Evolutionary conservation across 768 basidiomycete species (phyloP).

Genomic region (Phanerochaete carnosa): DNA sequence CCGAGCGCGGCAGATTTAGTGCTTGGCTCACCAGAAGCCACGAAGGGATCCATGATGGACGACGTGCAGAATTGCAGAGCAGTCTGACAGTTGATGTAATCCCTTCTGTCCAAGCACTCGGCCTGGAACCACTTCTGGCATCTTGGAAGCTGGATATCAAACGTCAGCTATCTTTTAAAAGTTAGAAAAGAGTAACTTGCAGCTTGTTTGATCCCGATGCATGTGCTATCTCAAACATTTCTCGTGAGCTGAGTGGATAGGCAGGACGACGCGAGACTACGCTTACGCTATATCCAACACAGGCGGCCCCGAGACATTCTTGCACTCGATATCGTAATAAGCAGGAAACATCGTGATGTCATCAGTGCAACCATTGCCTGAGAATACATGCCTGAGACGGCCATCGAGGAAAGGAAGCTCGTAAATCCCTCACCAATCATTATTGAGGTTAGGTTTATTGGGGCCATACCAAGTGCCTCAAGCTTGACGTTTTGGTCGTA

Average conservation of each 20-base stretch:
- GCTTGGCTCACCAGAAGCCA: conserved; percentile 28
- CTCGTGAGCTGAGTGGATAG: not conserved
- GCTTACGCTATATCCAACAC: conserved; percentile 44
- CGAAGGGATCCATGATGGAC: conserved; percentile 25
- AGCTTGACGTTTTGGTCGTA: conserved; percentile 46
- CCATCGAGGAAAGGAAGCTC: not conserved
- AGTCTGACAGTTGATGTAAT: conserved; percentile 40
- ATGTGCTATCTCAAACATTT: conserved; percentile 24
- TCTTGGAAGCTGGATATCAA: conserved; percentile 34
- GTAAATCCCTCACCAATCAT: conserved; percentile 41
- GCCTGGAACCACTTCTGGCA: conserved; percentile 37
- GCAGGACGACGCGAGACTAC: not conserved
- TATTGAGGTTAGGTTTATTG: conserved; percentile 47
- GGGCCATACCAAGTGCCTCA: conserved; percentile 41
- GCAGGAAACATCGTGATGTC: conserved; percentile 34
- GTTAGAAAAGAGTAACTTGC: conserved; percentile 24
- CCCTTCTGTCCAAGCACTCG: conserved; percentile 40
- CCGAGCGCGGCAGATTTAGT: too few species aligned
- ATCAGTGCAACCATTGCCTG: conserved; percentile 44
- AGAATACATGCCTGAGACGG: conserved; percentile 11
- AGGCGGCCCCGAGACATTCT: conserved; percentile 39
- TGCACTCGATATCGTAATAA: conserved; percentile 55
- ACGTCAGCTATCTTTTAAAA: not conserved
- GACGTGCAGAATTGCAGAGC: conserved; percentile 37
- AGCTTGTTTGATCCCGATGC: conserved; percentile 41